Evolutionary conservation across 2,329 filamentous ascomycete species (phyloP).

Genomic region (Raffaelea albimanens): DNA sequence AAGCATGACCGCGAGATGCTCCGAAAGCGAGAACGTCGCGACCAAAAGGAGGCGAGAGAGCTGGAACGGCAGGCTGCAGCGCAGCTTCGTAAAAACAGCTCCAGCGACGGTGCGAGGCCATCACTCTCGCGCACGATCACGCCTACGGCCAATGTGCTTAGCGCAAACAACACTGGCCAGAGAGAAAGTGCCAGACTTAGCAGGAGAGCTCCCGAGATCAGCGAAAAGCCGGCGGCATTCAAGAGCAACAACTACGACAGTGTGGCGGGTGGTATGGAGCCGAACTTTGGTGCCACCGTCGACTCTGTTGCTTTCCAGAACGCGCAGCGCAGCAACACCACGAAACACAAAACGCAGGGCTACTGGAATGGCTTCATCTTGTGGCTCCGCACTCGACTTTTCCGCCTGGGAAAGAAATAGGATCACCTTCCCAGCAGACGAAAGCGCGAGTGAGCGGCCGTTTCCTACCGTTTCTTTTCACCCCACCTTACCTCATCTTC

Average conservation of each 20-base stretch:
- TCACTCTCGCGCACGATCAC: slow-evolving; percentile 17
- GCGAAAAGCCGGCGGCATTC: slow-evolving; percentile 34
- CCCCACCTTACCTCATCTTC: background rate
- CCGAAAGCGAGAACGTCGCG: slow-evolving; percentile 47
- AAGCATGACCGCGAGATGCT: slow-evolving; percentile 52
- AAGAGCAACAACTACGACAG: slow-evolving; percentile 37
- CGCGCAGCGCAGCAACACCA: slow-evolving; percentile 31
- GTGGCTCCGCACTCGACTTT: slow-evolving; percentile 51
- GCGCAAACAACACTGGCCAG: background rate
- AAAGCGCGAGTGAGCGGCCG: background rate
- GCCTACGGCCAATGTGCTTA: slow-evolving; percentile 3
- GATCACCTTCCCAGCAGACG: background rate
- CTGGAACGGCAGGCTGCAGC: slow-evolving; percentile 35
- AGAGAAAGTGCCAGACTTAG: slow-evolving; percentile 3
- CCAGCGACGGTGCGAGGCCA: slow-evolving; percentile 10
- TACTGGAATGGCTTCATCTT: slow-evolving; percentile 56
- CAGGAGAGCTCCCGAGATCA: slow-evolving; percentile 5
- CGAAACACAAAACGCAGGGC: slow-evolving; percentile 51
- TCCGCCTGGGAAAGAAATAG: slow-evolving; percentile 18
- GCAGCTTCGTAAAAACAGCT: slow-evolving; percentile 27
- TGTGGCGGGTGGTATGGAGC: slow-evolving; percentile 22
- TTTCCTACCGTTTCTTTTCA: background rate
- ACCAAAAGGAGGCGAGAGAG: slow-evolving; percentile 44
- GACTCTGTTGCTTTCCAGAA: slow-evolving; percentile 35
- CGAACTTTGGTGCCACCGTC: slow-evolving; percentile 25